Evolutionary conservation across 2,329 filamentous ascomycete species (phyloP), one percentile per base, ranked within the genome.

Genomic region (Diaporthe aspalathi): DNA sequence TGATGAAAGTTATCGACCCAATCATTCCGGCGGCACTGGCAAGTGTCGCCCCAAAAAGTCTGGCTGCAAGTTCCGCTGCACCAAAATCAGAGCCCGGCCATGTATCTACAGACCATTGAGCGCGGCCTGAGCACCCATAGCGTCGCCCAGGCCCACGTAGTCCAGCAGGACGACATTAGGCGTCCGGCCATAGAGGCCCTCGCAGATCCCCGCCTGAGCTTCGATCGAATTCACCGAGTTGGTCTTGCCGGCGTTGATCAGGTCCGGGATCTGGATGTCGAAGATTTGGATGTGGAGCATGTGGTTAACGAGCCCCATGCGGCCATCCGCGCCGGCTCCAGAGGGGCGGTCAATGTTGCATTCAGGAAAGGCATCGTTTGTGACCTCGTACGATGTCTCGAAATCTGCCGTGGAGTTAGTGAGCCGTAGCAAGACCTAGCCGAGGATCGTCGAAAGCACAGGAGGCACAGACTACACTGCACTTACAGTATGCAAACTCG

Each of bases 361-460:
- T 52, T 86, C 87, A 76, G 90, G 89, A 76, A 92, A 91, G 20
- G 82, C 83, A 0, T 86, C 80, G 63, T 87, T 82, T 1, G 86
- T 88, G 73, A 90, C 89, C 74, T 92, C 89, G 80, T 87, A 95
- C 0, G 88, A 85, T 54, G 92, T 95, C 79, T 95, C 93, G 47
- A 56, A 72, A 56, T 68, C 60, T 65, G 24, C 20, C 29, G 20
- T 20, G 14, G 22, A 9, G 12, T 65, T 38, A 50, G 38, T 38
- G n/a, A 11, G 20, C 27, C 29, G 60, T 3, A 17, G 12, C 1
- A 16, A 16, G 45, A 20, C 12, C 16, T 6, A 20, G 29, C 12
- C 14, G n/a, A 35, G 32, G 43, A n/a, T 3, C 7, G n/a, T n/a
- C 6, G 3, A 11, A n/a, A 9, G 11, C 20, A n/a, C 7, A 14